Evolutionary conservation across 768 basidiomycete genomes (phyloP).

Genomic region (Fomitopsis pulvina): DNA sequence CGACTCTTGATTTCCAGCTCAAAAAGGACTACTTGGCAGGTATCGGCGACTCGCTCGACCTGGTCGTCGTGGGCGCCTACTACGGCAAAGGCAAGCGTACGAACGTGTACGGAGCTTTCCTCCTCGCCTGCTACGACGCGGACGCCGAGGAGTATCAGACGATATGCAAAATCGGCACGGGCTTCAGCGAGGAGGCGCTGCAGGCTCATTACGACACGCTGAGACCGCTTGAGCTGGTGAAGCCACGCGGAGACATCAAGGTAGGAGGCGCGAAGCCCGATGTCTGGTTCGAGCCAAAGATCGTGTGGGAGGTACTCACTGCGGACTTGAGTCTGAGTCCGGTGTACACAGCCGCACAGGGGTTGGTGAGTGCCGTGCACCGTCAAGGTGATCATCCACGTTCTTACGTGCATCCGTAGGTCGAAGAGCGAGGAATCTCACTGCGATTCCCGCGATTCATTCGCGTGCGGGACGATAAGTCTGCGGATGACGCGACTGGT

Average conservation of each 20-base stretch:
- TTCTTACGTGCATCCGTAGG: conserved; percentile 32
- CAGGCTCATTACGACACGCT: conserved; percentile 76
- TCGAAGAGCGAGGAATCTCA: conserved; percentile 88
- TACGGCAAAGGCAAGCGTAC: conserved; percentile 98
- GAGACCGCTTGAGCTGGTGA: conserved; percentile 66
- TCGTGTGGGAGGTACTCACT: conserved; percentile 98
- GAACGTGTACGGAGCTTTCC: conserved; percentile 95
- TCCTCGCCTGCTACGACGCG: conserved; percentile 91
- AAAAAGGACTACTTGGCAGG: conserved; percentile 99
- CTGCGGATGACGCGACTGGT: conserved; percentile 85
- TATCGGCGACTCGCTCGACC: conserved; percentile 93
- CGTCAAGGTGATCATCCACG: neutral
- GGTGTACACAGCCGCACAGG: conserved; percentile 91
- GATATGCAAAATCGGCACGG: conserved; percentile 98
- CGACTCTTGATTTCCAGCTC: conserved; percentile 47
- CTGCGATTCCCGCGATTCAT: conserved; percentile 95
- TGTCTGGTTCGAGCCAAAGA: conserved; percentile 94
- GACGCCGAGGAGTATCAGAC: conserved; percentile 95
- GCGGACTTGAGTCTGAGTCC: conserved; percentile 97
- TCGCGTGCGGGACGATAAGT: conserved; percentile 88
- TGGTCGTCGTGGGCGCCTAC: conserved; percentile 97
- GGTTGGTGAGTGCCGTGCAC: conserved; percentile 50
- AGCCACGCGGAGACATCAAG: conserved; percentile 78
- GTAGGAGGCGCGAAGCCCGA: conserved; percentile 93
- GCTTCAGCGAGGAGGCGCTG: conserved; percentile 90